phyloP scores from a whole-genome alignment of 2,329 filamentous ascomycete genomes.

The Penicillium brevicompactum region DNA sequence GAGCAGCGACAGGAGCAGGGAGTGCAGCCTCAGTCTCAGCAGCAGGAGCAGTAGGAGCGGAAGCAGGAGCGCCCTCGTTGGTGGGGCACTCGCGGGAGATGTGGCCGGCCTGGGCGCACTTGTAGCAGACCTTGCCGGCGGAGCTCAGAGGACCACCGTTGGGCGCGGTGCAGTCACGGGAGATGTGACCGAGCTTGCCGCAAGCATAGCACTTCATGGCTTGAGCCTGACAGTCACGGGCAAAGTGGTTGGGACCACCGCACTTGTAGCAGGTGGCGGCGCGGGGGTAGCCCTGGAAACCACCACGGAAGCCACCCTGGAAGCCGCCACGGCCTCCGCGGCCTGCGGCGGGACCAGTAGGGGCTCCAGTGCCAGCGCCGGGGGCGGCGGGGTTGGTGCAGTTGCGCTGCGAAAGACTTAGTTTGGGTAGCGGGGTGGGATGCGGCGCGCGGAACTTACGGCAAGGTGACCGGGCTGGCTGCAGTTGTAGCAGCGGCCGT shows the following conservation, averaged over 20 bases:
- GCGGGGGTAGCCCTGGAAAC: slow-evolving; percentile 62
- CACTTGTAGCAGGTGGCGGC: slow-evolving; percentile 71
- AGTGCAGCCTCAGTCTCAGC: slow-evolving; percentile 35
- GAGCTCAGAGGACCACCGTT: slow-evolving; percentile 96
- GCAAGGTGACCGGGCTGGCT: slow-evolving; percentile 90
- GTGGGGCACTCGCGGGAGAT: slow-evolving; percentile 94
- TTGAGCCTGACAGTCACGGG: slow-evolving; percentile 96
- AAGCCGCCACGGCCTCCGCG: slow-evolving; percentile 68
- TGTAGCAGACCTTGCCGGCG: slow-evolving; percentile 97
- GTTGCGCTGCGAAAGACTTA: slow-evolving; percentile 62
- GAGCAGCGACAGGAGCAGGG: slow-evolving; percentile 27
- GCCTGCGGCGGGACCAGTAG: slow-evolving; percentile 50
- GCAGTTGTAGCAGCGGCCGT: slow-evolving; percentile 95
- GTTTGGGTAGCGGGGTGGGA: not conserved
- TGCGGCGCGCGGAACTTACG: slow-evolving; percentile 55
- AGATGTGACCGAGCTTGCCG: slow-evolving; percentile 93
- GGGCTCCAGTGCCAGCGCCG: slow-evolving; percentile 62
- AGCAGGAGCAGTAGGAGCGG: slow-evolving; percentile 32
- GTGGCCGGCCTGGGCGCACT: slow-evolving; percentile 92
- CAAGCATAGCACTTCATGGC: slow-evolving; percentile 99
- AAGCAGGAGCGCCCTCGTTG: slow-evolving; percentile 52
- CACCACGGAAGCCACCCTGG: slow-evolving; percentile 68
- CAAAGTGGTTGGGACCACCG: slow-evolving; percentile 92
- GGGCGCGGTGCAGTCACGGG: slow-evolving; percentile 90
- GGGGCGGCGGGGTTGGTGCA: slow-evolving; percentile 59